Base-by-base conservation (phyloP, 495 filamentous ascomycete species). In the Glutinoglossum americanum region DNA sequence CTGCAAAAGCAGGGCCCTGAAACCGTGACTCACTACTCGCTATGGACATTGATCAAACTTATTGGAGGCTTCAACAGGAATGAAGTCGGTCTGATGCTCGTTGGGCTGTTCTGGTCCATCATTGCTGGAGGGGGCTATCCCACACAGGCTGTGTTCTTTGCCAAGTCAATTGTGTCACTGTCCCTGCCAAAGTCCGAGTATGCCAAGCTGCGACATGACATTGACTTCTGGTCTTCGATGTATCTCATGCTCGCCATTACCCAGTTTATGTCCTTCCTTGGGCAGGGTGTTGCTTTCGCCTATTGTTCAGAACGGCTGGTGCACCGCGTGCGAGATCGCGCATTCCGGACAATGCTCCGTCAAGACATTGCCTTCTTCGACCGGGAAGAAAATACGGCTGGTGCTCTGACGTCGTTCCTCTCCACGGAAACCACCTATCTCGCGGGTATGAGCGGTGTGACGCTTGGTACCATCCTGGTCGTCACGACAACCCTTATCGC, bases 321-420 rank as follows among this genome's bases (percentile, higher is more conserved):
- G 57, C 84, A 85, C 65, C 80, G 89, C 7, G 84, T 86, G 5
- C 77, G 90, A 59, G 80, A 88, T 68, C 73, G 69, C 54, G 80
- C 88, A 28, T 97, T 98, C 73, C 76, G 86, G 41, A 73, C 80
- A 35, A 92, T 95, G 72, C 74, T 97, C n/a, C 83, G 89, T 10
- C 90, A 97, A 64, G 89, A 97, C 60, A 87, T 96, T 58, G 74
- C 76, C 15, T 96, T 87, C 68, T 97, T 94, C 61, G 90, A 93
- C 62, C 76, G 68, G 17, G 85, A 90, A 57, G 79, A 88, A 62
- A 94, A 95, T 62, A 84, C 79, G 51, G 82, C 85, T 15, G 90
- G 90, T 59, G 82, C 86, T 11, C 69, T 97, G 62, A 89, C 84
- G 9, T 83, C 83, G 0, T 89, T 94, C 69, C 73, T 95, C 7